Conservation (phyloP, 148 eudicot species). For the Arctostaphylos glauca region DNA sequence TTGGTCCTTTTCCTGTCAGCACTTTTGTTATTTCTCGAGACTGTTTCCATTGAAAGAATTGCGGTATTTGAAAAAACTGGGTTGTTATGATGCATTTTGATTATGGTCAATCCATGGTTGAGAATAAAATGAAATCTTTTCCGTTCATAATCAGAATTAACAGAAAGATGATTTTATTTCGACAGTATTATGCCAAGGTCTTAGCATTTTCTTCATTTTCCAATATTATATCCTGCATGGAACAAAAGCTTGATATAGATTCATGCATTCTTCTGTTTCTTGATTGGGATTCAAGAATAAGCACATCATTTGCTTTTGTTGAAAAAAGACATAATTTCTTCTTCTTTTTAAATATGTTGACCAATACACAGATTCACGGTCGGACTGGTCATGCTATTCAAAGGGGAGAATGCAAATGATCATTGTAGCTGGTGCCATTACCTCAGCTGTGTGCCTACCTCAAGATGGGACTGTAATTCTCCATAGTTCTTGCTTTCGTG, state of each 20-base stretch:
- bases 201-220: neutral
- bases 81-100: neutral
- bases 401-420: conserved; percentile 54
- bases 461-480: conserved; percentile 47
- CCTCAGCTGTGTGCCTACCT: conserved; percentile 72
- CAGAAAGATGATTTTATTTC: neutral
- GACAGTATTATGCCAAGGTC: neutral
- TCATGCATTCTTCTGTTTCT: neutral
- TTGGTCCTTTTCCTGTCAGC: neutral
- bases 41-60: neutral
- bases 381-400: conserved; percentile 57
- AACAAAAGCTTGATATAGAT: neutral
- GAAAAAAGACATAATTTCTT: neutral
- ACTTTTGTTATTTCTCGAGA: neutral
- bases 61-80: neutral
- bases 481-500: neutral
- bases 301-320: neutral
- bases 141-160: neutral
- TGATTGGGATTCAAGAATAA: neutral
- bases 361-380: conserved; percentile 40
- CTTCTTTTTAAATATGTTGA: neutral
- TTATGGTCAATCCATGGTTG: neutral
- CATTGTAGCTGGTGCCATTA: conserved; percentile 81
- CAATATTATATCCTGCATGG: neutral
- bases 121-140: neutral